Conservation (phyloP, 2,329 filamentous ascomycete genomes). For the Pestalotiopsis sp. region DNA sequence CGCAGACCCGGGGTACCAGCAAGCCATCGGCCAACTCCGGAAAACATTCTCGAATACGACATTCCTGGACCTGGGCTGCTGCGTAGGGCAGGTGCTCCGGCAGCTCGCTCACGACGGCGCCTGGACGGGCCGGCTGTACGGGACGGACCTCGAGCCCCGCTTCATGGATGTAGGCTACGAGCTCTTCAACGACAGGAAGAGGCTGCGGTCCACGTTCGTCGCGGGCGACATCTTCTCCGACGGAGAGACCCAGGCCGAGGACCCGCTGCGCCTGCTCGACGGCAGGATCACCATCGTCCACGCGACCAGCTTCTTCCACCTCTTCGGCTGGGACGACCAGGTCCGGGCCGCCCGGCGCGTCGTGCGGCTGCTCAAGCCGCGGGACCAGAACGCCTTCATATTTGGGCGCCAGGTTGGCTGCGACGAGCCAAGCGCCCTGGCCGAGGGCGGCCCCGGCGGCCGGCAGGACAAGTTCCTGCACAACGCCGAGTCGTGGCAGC, state of each 20-base stretch:
- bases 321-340: slow-evolving; percentile 43
- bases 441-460: slow-evolving; percentile 23
- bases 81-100: slow-evolving; percentile 12
- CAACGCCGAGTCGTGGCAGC: slow-evolving; percentile 51
- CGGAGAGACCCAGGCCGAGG: slow-evolving; percentile 30
- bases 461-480: slow-evolving; percentile 45
- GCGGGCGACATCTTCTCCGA: slow-evolving; percentile 33
- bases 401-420: slow-evolving; percentile 55
- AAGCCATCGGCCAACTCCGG: slow-evolving; percentile 36
- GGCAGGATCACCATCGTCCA: slow-evolving; percentile 15
- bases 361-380: slow-evolving; percentile 46
- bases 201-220: slow-evolving; percentile 6
- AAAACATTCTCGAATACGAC: slow-evolving; percentile 33
- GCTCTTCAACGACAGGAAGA: slow-evolving; percentile 12
- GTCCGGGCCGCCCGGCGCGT: slow-evolving; percentile 46
- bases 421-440: slow-evolving; percentile 23
- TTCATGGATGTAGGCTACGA: slow-evolving; percentile 15
- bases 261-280: slow-evolving; percentile 33
- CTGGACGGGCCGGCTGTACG: neutral
- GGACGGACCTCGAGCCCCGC: slow-evolving; percentile 9
- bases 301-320: slow-evolving; percentile 13
- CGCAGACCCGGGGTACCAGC: neutral
- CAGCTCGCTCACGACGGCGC: slow-evolving; percentile 10
- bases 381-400: slow-evolving; percentile 47
- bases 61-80: slow-evolving; percentile 14